Conservation (phyloP, 768 basidiomycete species). For the Leccinum olivaceopallidum region DNA sequence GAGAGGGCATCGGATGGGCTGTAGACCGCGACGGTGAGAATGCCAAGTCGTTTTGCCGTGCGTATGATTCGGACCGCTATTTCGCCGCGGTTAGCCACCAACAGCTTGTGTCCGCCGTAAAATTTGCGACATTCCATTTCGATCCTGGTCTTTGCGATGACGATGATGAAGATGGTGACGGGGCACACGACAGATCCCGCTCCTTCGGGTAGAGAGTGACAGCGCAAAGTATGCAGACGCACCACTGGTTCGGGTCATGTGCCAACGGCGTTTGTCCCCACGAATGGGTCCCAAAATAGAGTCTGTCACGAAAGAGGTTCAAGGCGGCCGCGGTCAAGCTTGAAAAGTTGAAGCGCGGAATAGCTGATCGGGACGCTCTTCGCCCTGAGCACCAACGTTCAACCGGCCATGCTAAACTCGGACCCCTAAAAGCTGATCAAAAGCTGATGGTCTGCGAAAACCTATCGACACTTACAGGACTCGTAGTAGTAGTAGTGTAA, state of each 20-base stretch:
- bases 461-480: too few species aligned
- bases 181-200: neutral
- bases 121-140: conserved; percentile 15
- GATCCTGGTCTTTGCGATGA: neutral
- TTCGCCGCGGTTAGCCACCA: conserved; percentile 73
- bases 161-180: neutral
- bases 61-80: conserved; percentile 65
- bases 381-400: too few species aligned
- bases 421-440: too few species aligned
- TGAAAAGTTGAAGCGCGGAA: neutral
- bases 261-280: neutral
- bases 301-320: neutral
- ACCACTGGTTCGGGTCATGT: neutral
- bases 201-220: neutral
- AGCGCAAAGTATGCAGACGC: neutral
- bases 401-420: too few species aligned
- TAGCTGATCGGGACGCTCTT: neutral
- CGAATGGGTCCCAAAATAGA: neutral
- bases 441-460: too few species aligned
- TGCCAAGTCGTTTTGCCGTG: conserved; percentile 51
- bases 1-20: conserved; percentile 57
- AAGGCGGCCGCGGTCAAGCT: too few species aligned
- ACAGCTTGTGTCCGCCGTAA: conserved; percentile 45
- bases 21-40: conserved; percentile 60
- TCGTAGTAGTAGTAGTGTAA: too few species aligned